These are phyloP conservation scores for Sordariomycetes sp. DNA, from an alignment of 2,329 filamentous ascomycete species.

Conservation along the genomic window DNA sequence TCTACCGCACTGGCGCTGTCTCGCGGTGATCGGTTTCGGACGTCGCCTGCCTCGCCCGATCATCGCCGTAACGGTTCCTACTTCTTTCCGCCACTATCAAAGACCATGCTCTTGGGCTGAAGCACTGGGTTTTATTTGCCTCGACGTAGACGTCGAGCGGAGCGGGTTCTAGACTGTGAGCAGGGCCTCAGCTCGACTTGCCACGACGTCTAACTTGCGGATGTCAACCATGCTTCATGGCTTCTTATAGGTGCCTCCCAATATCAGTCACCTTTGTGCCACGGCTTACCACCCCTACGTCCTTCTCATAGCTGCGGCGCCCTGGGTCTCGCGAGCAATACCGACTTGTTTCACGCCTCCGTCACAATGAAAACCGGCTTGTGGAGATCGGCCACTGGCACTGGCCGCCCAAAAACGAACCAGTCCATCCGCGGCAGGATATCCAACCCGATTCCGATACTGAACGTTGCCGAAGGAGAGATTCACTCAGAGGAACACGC, in stretches of 20 bases:
- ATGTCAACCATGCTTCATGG: constrained; percentile 3
- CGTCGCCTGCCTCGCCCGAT: neutral
- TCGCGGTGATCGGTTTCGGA: no score
- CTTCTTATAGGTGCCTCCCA: neutral
- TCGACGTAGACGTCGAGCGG: neutral
- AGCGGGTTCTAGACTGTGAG: neutral
- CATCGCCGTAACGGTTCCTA: neutral
- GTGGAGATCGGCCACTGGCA: constrained; percentile 29
- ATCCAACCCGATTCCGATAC: constrained; percentile 46
- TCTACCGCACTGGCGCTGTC: neutral
- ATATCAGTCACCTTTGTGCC: neutral
- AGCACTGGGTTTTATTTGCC: neutral
- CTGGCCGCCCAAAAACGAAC: constrained; percentile 24
- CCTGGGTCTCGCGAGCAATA: neutral
- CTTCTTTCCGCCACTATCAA: neutral
- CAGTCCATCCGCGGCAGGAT: constrained; percentile 45
- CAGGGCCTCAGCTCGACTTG: constrained; percentile 2
- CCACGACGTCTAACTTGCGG: neutral
- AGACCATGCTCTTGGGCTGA: neutral
- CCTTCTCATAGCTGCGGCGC: neutral
- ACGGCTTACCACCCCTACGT: neutral
- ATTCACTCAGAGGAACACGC: constrained; percentile 34
- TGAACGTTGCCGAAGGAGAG: constrained; percentile 33
- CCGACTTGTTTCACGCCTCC: neutral
- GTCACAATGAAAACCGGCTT: constrained; percentile 23